Evolutionary conservation across 2,329 filamentous ascomycete species (phyloP), one percentile per base, ranked within the genome.

Genomic region (Didymosphaeria variabile): DNA sequence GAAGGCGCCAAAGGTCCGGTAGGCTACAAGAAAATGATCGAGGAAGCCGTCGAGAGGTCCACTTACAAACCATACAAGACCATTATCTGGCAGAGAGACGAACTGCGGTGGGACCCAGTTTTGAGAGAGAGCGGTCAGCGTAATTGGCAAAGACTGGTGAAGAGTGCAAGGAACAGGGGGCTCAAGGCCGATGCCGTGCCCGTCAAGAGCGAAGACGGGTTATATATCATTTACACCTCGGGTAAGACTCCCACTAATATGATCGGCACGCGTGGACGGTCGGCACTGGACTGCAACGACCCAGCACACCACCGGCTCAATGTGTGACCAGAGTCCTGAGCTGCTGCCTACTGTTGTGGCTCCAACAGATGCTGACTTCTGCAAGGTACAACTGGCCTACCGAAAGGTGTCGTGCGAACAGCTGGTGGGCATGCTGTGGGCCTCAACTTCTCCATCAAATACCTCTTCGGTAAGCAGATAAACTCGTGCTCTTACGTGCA

Each of bases 171-270:
- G 47, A 86, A 87, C 45, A 83, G 92, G 62, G 88, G 88, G 0
- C 69, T 93, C 38, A 89, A 85, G 71, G 91, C 91, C 0, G 89
- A 85, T 7, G 90, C 91, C 59, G 93, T 97, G 13, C 88, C 93
- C 0, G 88, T 97, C 1, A 88, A 86, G 64, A 92, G 91, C 55
- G 89, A 86, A 8, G 93, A 97, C 68, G 87, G 87, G 0, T 80
- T 97, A n/a, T 97, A 97, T 77, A 91, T 96, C 67, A 96, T 97
- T 60, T 94, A 97, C 74, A 97, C 93, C 0, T 92, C 89, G 54
- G 87, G 82, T 83, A 68, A 61, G 73, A 40, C 4, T n/a, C n/a
- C 36, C 5, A 17, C 15, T 15, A 17, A 3, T n/a, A 19, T 40
- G 5, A 2, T 2, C 17, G n/a, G 15, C 4, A 40, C 38, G 17